Base-by-base conservation (phyloP, 352 stramenopile genomes). In the Pythium dissotocum region DNA sequence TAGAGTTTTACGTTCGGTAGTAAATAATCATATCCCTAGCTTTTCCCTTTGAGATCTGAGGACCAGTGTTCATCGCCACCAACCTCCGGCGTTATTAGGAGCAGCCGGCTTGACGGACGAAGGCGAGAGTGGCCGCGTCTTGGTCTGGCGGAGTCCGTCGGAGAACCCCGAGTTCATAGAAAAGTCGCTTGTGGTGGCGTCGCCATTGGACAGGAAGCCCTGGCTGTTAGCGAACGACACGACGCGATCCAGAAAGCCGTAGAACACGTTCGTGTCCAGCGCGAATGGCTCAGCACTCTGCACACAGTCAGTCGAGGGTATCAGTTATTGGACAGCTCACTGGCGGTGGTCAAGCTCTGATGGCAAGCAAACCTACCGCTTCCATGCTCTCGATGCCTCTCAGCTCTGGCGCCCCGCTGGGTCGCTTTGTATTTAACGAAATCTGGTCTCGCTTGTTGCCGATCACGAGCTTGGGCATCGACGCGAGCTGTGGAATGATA, bases 391-490 rank as follows among this genome's bases (percentile, higher is more conserved):
- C 60, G 57, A 88, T 69, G 10, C 78, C 75, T 18, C 82, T 65
- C 57, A 92, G 77, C 46, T 92, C 83, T 0, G 71, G 38, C 2
- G 74, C 58, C 1, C 65, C 64, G 24, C 62, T 72, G 26, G 72
- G 38, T 1, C 79, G 72, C 69, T 80, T 79, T 6, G 70, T 75
- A 6, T 73, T 72, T 1, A 60, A 44, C 6, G 49, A 90, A 21
- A 91, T 51, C 1, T 79, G 66, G 61, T 96, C 88, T 40, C 77
- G 80, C 70, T 96, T 96, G 72, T 85, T 94, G 48, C 86, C 88
- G n/a, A 96, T 61, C 28, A 96, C 73, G 6, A 96, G 76, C 66
- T 91, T 92, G 10, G 88, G 88, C 53, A 96, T 64, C 2, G 57
- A 52, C 3, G 73, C 48, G 4, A 90, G 68, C 76, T 87, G 58